phyloP scores from a whole-genome alignment of 2,329 filamentous ascomycete genomes.

The Talaromyces verruculosus region DNA sequence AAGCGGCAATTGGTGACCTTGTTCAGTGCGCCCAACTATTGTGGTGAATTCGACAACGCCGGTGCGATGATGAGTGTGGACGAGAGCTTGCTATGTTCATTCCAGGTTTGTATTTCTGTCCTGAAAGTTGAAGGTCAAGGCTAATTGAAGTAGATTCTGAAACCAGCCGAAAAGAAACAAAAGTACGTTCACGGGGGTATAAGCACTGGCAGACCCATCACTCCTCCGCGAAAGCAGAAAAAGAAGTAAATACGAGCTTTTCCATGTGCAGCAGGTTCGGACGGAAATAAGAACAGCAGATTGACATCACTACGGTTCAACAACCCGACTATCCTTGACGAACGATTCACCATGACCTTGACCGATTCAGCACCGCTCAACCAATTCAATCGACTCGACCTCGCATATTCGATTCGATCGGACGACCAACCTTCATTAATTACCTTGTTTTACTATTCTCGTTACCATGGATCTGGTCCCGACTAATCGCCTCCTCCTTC shows the following conservation, averaged over 20 bases:
- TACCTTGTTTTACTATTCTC: conserved; percentile 13
- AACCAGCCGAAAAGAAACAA: conserved; percentile 99
- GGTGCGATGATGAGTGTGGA: conserved; percentile 99
- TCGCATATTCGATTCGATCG: conserved; percentile 23
- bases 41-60: conserved; percentile 98
- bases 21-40: conserved; percentile 98
- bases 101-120: conserved; percentile 67
- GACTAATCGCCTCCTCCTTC: background rate
- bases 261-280: conserved; percentile 84
- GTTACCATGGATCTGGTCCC: conserved; percentile 2
- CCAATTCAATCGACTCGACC: conserved; percentile 21
- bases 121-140: background rate
- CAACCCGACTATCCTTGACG: background rate
- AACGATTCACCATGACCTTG: conserved; percentile 1
- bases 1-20: conserved; percentile 96
- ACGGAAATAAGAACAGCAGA: conserved; percentile 68
- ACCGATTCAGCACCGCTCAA: conserved; percentile 20
- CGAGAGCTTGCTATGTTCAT: conserved; percentile 96
- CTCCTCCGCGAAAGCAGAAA: conserved; percentile 70
- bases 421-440: conserved; percentile 6
- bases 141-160: conserved; percentile 72
- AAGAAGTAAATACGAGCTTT: conserved; percentile 73
- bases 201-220: conserved; percentile 68
- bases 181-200: conserved; percentile 88
- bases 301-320: conserved; percentile 14